These are phyloP conservation scores for Warburgia ugandensis DNA, from an alignment of 164 flowering plant species.

Conservation along the genomic window DNA sequence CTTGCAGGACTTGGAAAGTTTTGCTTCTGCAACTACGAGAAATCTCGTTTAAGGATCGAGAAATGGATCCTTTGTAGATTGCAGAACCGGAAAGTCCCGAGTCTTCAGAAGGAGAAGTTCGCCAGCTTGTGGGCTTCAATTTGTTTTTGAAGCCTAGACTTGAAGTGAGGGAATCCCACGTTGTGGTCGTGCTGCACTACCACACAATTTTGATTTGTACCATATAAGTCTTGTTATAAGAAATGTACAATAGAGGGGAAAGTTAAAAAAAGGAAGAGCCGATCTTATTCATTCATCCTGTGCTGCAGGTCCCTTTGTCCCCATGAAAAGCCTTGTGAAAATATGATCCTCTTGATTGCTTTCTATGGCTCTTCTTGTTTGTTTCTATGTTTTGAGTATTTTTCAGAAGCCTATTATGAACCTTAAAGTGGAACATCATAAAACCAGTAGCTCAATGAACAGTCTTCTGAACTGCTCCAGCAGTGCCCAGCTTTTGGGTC, in stretches of 20 bases:
- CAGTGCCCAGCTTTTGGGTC: too few species aligned
- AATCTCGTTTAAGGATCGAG: background rate
- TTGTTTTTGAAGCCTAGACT: conserved; percentile 20
- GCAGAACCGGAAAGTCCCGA: background rate
- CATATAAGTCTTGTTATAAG: conserved; percentile 43
- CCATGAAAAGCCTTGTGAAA: too few species aligned
- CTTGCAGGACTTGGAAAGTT: conserved; percentile 15
- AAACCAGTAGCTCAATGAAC: too few species aligned
- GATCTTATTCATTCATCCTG: conserved; percentile 30
- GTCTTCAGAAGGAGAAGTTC: conserved; percentile 9
- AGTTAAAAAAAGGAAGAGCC: conserved; percentile 20
- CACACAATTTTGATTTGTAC: conserved; percentile 69
- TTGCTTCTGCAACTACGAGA: background rate
- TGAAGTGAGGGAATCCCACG: conserved; percentile 21
- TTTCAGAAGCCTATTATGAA: too few species aligned
- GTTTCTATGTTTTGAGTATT: too few species aligned
- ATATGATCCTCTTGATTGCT: too few species aligned
- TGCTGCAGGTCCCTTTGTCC: too few species aligned
- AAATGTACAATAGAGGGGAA: conserved; percentile 41
- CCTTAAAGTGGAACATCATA: too few species aligned
- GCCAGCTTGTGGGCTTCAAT: conserved; percentile 24
- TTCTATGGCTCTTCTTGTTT: too few species aligned
- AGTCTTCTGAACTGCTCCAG: too few species aligned
- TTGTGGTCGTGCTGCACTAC: conserved; percentile 30
- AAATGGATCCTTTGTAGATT: background rate